Evolutionary conservation across 1,284 basidiomycete species (phyloP).

Genomic region (Ganoderma lucidum): DNA sequence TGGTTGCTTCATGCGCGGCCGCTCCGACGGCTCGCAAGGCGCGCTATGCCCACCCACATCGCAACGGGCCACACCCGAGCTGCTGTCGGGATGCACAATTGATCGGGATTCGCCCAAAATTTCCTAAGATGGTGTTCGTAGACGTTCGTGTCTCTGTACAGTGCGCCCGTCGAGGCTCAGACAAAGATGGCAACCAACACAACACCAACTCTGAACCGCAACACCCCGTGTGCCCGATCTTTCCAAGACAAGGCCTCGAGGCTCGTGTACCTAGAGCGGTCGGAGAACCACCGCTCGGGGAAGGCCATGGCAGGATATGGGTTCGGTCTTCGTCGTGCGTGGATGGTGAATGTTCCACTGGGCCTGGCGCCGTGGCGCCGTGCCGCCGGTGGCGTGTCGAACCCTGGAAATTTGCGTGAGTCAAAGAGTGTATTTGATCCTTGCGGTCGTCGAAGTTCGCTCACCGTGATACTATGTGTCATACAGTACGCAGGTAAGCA

Average conservation of each 20-base stretch:
- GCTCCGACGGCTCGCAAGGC: background rate
- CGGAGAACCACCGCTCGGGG: background rate
- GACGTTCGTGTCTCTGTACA: background rate
- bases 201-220: background rate
- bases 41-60: constrained; percentile 1
- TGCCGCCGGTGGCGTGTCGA: too few species aligned
- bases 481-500: too few species aligned
- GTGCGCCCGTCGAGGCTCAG: background rate
- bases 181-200: background rate
- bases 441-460: too few species aligned
- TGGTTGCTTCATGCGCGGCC: background rate
- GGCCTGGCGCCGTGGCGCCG: too few species aligned
- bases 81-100: background rate
- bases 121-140: background rate
- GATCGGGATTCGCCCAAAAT: background rate
- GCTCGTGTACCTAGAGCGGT: background rate
- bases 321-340: too few species aligned
- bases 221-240: background rate
- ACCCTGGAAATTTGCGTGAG: too few species aligned
- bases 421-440: too few species aligned
- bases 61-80: background rate
- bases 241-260: background rate
- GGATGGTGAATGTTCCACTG: too few species aligned
- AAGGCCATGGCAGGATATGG: background rate
- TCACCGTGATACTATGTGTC: too few species aligned